Evolutionary conservation across 805 yeast species (phyloP), one percentile per base, ranked within the genome.

Genomic region (Naumovozyma castellii): DNA sequence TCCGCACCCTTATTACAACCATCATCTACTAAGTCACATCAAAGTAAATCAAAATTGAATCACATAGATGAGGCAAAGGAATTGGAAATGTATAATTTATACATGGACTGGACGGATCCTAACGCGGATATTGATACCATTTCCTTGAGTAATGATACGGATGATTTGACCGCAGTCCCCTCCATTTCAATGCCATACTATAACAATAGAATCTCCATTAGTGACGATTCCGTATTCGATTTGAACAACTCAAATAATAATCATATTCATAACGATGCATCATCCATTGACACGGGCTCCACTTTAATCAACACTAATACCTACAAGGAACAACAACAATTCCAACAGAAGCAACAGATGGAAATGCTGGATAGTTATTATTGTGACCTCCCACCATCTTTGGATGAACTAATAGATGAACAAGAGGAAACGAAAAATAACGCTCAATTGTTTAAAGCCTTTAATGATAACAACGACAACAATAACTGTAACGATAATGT

Each of bases 341-440:
- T 9, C 13, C 8, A 29, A 29, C 32, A 29, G 5, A 9, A 29
- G 5, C 32, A 13, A 13, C 5, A 29, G 5, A 6, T 22, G 10
- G 14, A 29, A 29, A 22, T 22, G 27, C 10, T 22, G 32, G 14
- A 29, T 29, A 29, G 5, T 14, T 29, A 29, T 17, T 27, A 40
- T 4, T 32, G 44, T 34, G 54, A 52, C 38, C 41, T 57, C 34
- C 55, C 64, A 4, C 62, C 62, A 20, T 49, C 61, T 9, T 44
- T 59, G 27, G 64, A 57, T 40, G 64, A 57, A 33, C 39, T 59
- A 29, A 56, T 59, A 54, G 61, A 56, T 16, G 62, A 59, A 28
- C 59, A 54, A 40, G 57, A 54, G 32, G 15, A 5, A 12, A 22
- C n/a, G n/a, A n/a, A n/a, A n/a, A n/a, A n/a, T n/a, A n/a, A n/a